These are phyloP conservation scores for Suillus plorans DNA, from an alignment of 768 basidiomycete species.

Conservation along the genomic window DNA sequence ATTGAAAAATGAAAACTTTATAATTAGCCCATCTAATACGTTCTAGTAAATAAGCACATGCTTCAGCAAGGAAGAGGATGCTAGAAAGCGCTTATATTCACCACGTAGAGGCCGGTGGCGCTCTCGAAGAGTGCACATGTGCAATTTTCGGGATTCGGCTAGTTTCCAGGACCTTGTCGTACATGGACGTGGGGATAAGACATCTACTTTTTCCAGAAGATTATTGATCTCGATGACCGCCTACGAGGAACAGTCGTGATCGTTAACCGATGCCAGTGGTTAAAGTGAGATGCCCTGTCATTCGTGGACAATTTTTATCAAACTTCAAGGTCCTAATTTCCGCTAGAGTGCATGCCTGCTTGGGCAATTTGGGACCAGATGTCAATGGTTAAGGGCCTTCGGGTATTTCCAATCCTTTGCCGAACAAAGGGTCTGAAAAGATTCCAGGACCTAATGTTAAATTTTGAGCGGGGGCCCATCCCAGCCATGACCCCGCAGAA, in stretches of 20 bases:
- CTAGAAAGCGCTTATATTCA: background rate
- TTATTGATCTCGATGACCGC: background rate
- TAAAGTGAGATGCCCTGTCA: conserved; percentile 42
- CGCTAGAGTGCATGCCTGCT: conserved; percentile 42
- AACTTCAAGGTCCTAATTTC: conserved; percentile 38
- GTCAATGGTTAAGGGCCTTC: background rate
- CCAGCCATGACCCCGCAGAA: conserved; percentile 40
- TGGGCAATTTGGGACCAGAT: conserved; percentile 54
- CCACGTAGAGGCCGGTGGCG: background rate
- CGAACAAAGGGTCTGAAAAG: conserved; percentile 7
- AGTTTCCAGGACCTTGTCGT: background rate
- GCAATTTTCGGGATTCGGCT: background rate
- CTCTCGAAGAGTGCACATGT: background rate
- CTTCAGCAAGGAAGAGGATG: background rate
- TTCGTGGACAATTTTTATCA: conserved; percentile 37
- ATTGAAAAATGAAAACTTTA: background rate
- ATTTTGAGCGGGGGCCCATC: conserved; percentile 46
- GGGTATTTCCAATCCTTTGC: background rate
- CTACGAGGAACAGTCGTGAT: conserved; percentile 32
- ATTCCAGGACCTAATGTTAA: conserved; percentile 43
- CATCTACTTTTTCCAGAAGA: background rate
- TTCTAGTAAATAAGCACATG: background rate
- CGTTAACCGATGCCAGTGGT: conserved; percentile 33
- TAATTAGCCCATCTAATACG: background rate
- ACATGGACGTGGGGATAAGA: background rate